Conservation (phyloP, 2,329 filamentous ascomycete genomes). For the Cercospora sp. region DNA sequence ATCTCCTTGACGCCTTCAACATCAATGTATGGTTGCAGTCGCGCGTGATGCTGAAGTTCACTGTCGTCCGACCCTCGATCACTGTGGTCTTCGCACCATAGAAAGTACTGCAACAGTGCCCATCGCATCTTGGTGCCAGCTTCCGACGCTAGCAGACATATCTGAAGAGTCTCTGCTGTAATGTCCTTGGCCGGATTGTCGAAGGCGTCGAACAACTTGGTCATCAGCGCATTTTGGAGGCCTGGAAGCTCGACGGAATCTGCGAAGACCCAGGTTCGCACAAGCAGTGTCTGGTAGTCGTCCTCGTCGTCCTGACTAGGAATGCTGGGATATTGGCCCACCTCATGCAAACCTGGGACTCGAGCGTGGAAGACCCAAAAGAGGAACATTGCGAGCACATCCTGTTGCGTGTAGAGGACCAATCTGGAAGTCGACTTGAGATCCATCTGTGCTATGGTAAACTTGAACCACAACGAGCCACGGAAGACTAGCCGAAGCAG, state of each 20-base stretch:
- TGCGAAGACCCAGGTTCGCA: constrained; percentile 10
- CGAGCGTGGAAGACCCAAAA: constrained; percentile 6
- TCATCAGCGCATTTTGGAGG: constrained; percentile 11
- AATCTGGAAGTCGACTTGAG: constrained; percentile 1
- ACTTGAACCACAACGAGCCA: constrained; percentile 8
- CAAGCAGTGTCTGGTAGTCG: constrained; percentile 10
- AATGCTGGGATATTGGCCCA: constrained; percentile 6
- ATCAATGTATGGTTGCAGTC: constrained; percentile 2
- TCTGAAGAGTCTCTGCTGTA: constrained; percentile 5
- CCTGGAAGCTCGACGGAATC: constrained; percentile 7
- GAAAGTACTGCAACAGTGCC: constrained; percentile 12
- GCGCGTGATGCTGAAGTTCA: background rate
- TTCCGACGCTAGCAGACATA: constrained; percentile 6
- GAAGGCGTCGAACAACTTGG: constrained; percentile 1
- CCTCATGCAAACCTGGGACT: constrained; percentile 5
- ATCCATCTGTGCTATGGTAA: background rate
- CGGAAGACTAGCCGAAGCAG: constrained; percentile 12
- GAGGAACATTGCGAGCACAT: constrained; percentile 9
- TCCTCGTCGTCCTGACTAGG: constrained; percentile 13
- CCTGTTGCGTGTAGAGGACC: background rate
- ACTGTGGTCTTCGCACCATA: constrained; percentile 14
- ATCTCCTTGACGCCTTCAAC: constrained; percentile 7
- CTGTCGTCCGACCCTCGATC: background rate
- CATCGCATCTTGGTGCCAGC: constrained; percentile 2
- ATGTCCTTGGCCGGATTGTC: constrained; percentile 10